phyloP scores from a whole-genome alignment of 768 basidiomycete genomes.

The Tylopilus plumbeoviolaceoides region DNA sequence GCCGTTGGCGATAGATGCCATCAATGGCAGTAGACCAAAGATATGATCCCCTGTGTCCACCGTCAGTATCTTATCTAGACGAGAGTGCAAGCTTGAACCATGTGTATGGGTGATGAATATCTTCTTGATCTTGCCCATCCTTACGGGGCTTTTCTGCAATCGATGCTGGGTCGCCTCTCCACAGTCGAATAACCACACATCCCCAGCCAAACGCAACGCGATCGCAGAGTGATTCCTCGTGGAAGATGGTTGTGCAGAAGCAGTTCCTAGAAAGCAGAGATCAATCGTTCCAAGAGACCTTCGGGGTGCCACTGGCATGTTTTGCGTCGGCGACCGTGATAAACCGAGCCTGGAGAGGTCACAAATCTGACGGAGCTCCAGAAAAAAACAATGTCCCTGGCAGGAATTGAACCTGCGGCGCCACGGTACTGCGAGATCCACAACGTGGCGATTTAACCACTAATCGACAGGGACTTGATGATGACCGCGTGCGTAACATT shows the following conservation, averaged over 20 bases:
- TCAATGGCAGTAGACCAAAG: constrained; percentile 66
- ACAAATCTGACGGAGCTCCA: too few relatives aligned
- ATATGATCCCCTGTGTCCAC: constrained; percentile 67
- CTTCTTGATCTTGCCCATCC: constrained; percentile 75
- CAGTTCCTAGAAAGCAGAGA: constrained; percentile 76
- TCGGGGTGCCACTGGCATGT: constrained; percentile 21
- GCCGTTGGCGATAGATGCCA: constrained; percentile 70
- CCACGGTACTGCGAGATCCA: constrained; percentile 34
- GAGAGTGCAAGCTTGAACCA: constrained; percentile 39
- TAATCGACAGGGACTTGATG: constrained; percentile 38
- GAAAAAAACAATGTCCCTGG: constrained; percentile 32
- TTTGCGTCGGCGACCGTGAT: neutral
- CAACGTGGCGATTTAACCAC: constrained; percentile 42
- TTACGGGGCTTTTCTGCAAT: constrained; percentile 66
- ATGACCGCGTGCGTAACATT: too few relatives aligned
- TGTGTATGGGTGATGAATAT: constrained; percentile 90
- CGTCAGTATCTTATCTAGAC: neutral
- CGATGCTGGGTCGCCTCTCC: constrained; percentile 82
- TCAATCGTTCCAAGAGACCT: constrained; percentile 37
- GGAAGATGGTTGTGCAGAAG: constrained; percentile 75
- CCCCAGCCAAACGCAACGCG: constrained; percentile 58
- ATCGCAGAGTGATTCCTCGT: constrained; percentile 77
- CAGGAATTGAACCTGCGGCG: constrained; percentile 38
- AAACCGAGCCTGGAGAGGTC: neutral
- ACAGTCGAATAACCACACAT: constrained; percentile 85